A percentile compares a stretch with the other conserved stretches of the same genome.
phyloP scores from a whole-genome alignment of 1,284 basidiomycete species.

The Tylopilus sp. region DNA sequence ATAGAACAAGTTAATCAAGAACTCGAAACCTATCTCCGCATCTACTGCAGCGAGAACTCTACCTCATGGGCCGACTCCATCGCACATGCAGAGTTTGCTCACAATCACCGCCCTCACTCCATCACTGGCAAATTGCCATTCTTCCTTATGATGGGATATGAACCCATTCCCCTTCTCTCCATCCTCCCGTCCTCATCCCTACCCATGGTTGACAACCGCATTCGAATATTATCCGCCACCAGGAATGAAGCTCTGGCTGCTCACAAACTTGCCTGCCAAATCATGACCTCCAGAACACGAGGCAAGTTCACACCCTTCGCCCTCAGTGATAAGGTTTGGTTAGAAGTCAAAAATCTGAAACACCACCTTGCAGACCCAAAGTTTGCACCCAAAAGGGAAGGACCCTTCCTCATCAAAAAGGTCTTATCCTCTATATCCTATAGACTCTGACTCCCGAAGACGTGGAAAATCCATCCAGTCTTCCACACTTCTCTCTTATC shows the following conservation, averaged over 20 bases:
- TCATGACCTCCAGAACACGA: neutral
- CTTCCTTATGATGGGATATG: constrained; percentile 6
- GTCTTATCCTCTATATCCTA: neutral
- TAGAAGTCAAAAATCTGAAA: no score
- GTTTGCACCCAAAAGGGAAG: neutral
- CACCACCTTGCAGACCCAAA: no score
- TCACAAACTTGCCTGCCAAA: neutral
- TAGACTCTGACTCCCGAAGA: neutral
- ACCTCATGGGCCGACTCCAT: neutral
- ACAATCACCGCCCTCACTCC: constrained; percentile 3
- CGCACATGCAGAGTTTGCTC: neutral
- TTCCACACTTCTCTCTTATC: neutral
- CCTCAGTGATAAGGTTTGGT: no score
- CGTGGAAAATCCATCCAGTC: neutral
- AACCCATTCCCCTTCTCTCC: neutral
- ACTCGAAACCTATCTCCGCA: neutral
- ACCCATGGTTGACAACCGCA: no score
- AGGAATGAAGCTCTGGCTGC: neutral
- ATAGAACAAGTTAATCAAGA: constrained; percentile 6
- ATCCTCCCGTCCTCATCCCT: no score
- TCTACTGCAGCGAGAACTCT: neutral
- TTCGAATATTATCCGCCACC: no score
- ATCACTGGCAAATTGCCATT: neutral
- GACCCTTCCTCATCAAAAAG: no score
- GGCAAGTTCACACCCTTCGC: neutral